A percentile compares a stretch with the other conserved stretches of the same genome.
phyloP scores from a whole-genome alignment of 2,329 filamentous ascomycete species.

The Xylariaceae sp. region DNA sequence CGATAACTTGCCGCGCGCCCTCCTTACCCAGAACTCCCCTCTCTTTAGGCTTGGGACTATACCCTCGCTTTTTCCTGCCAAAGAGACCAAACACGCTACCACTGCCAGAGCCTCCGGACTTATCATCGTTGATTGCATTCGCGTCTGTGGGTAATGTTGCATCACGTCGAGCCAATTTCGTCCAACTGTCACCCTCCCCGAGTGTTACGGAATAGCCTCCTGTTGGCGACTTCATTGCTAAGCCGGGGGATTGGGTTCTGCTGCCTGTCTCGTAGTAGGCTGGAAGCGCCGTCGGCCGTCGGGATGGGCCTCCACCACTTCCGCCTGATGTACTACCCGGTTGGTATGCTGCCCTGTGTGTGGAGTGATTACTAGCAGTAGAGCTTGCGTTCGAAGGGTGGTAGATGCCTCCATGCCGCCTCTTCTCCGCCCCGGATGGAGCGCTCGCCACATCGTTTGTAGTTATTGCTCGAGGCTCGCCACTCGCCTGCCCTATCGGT shows the following conservation, averaged over 20 bases:
- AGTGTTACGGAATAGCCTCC: constrained; percentile 89
- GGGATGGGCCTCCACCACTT: too few species aligned
- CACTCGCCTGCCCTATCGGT: constrained; percentile 17
- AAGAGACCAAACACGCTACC: constrained; percentile 88
- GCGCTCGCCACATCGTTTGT: constrained; percentile 45
- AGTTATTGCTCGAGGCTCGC: constrained; percentile 43
- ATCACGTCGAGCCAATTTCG: constrained; percentile 80
- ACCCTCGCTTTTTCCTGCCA: constrained; percentile 82
- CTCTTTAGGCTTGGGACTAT: constrained; percentile 92
- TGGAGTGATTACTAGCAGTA: too few species aligned
- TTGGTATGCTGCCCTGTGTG: too few species aligned
- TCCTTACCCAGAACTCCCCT: constrained; percentile 92
- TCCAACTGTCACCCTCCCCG: constrained; percentile 87
- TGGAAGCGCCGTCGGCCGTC: too few species aligned
- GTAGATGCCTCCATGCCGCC: too few species aligned
- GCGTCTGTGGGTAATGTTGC: constrained; percentile 68
- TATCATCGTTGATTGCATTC: constrained; percentile 47
- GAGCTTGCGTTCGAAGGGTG: too few species aligned
- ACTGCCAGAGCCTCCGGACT: constrained; percentile 46
- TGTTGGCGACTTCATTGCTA: constrained; percentile 65
- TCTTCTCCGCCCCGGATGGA: constrained; percentile 20
- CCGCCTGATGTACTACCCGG: too few species aligned
- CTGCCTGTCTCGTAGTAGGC: constrained; percentile 30
- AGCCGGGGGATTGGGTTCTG: constrained; percentile 37
- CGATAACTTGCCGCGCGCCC: constrained; percentile 79